Evolutionary conservation across 352 stramenopile species (phyloP).

Genomic region (Globisporangium paddicum): DNA sequence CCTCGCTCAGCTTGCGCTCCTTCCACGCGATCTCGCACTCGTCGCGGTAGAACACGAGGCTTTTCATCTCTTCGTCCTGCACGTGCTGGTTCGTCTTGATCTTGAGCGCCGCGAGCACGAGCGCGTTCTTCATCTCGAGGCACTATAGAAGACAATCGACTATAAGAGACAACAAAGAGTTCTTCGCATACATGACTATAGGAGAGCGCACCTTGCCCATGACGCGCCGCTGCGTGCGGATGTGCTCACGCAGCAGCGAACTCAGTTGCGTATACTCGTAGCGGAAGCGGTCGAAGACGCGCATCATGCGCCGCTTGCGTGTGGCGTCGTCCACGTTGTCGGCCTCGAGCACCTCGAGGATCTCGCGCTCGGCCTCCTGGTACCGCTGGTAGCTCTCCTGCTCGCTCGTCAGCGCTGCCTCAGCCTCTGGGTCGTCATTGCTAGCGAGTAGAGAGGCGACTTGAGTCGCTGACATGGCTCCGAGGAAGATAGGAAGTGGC

Average conservation of each 20-base stretch:
- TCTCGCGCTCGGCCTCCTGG: constrained; percentile 40
- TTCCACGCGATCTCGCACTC: constrained; percentile 70
- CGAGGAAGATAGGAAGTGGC: background rate
- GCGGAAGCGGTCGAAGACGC: constrained; percentile 65
- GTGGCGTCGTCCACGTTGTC: constrained; percentile 43
- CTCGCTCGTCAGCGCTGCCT: constrained; percentile 13
- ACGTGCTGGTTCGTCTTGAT: constrained; percentile 55
- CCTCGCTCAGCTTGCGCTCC: constrained; percentile 45
- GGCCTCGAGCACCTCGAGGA: constrained; percentile 41
- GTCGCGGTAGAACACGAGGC: constrained; percentile 65
- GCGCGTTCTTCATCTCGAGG: constrained; percentile 64
- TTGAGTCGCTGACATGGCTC: background rate
- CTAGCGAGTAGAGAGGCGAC: background rate
- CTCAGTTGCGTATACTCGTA: constrained; percentile 60
- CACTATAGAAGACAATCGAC: constrained; percentile 22
- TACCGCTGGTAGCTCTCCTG: constrained; percentile 29
- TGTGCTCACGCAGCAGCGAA: constrained; percentile 40
- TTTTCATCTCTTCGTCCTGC: constrained; percentile 70
- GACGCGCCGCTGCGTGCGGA: constrained; percentile 45
- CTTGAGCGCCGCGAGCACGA: constrained; percentile 47
- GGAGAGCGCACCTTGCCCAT: constrained; percentile 68
- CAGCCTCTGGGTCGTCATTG: background rate
- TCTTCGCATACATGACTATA: background rate
- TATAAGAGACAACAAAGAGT: background rate
- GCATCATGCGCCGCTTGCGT: constrained; percentile 52